A percentile compares a stretch with the other conserved stretches of the same genome.
These are phyloP conservation scores for Starmerella vitae DNA, from an alignment of 805 yeast genomes.

Conservation along the genomic window DNA sequence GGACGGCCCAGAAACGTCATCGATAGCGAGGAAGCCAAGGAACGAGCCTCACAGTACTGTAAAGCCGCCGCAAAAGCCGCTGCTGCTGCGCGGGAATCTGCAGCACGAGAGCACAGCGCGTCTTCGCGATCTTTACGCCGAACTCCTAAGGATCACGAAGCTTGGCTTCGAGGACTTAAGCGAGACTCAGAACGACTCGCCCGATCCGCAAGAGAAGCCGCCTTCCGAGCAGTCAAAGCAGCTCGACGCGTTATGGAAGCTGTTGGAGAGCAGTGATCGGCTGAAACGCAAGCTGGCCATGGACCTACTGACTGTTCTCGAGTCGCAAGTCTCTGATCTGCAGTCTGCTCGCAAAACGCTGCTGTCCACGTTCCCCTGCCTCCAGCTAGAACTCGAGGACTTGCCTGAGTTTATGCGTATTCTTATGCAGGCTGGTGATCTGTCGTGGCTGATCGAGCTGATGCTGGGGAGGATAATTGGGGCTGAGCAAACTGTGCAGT, in stretches of 20 bases:
- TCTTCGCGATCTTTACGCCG: background rate
- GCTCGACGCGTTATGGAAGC: slow-evolving; percentile 27
- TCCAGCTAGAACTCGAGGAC: slow-evolving; percentile 40
- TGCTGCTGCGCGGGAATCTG: background rate
- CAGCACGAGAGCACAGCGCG: background rate
- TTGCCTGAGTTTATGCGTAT: slow-evolving; percentile 72
- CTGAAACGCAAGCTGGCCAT: background rate
- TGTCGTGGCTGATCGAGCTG: slow-evolving; percentile 41
- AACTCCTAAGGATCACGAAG: background rate
- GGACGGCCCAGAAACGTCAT: slow-evolving; percentile 2
- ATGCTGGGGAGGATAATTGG: slow-evolving; percentile 53
- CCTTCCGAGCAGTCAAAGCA: background rate
- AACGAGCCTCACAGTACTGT: background rate
- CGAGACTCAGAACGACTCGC: background rate
- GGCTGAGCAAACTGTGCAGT: slow-evolving; percentile 37
- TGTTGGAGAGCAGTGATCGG: background rate
- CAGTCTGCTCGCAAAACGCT: slow-evolving; percentile 1
- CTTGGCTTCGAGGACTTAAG: background rate
- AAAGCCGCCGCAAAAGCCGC: slow-evolving; percentile 2
- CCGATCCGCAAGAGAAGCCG: background rate
- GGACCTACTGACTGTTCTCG: slow-evolving; percentile 14
- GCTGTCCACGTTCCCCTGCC: slow-evolving; percentile 36
- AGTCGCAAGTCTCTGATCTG: slow-evolving; percentile 5
- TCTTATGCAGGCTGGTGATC: slow-evolving; percentile 43
- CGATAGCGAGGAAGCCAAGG: background rate